These are phyloP conservation scores for Pogostemon cablin DNA, from an alignment of 257 asterid genomes.

Conservation along the genomic window DNA sequence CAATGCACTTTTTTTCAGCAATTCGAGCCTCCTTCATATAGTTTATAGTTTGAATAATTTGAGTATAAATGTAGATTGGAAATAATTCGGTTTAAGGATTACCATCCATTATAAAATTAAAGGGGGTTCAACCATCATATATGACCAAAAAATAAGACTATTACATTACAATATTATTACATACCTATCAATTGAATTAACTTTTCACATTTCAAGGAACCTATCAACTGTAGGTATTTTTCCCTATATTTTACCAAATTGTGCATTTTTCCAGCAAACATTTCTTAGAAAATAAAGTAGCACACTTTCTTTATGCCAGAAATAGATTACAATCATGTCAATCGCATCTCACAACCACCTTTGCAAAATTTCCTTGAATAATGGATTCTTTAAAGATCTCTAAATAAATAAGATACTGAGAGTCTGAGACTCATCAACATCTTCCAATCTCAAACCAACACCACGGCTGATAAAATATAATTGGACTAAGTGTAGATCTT, in stretches of 20 bases:
- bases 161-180: neutral
- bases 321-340: neutral
- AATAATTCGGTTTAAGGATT: neutral
- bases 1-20: too few species aligned
- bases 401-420: neutral
- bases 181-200: neutral
- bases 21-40: too few species aligned
- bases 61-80: neutral
- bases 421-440: neutral
- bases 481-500: neutral
- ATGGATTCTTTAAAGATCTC: neutral
- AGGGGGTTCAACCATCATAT: neutral
- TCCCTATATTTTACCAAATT: neutral
- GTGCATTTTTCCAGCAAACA: slow-evolving; percentile 9
- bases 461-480: neutral
- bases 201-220: neutral
- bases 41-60: neutral
- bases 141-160: neutral
- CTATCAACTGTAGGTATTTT: neutral
- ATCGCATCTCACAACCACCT: neutral
- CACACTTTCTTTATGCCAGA: neutral
- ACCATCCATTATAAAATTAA: neutral
- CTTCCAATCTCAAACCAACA: neutral
- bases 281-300: neutral
- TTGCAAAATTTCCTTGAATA: neutral